Evolutionary conservation across 345 rosid species (phyloP).

Genomic region (Geranium rotundifolium): DNA sequence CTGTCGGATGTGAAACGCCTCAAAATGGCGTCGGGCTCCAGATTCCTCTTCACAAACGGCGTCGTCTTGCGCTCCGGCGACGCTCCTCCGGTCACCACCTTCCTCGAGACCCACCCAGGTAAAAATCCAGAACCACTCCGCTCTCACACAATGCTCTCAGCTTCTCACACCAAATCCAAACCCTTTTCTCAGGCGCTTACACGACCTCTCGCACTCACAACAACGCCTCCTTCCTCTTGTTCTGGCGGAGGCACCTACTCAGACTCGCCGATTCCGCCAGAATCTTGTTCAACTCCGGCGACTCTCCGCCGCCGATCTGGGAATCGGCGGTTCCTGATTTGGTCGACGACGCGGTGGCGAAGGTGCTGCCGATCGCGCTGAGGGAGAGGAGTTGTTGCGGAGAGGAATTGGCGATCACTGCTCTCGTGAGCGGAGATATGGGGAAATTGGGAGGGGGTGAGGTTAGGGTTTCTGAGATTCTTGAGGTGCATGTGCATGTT

Average conservation of each 20-base stretch:
- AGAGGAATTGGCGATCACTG: slow-evolving; percentile 65
- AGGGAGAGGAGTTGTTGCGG: slow-evolving; percentile 24
- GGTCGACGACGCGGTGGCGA: slow-evolving; percentile 34
- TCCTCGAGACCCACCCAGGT: slow-evolving; percentile 62
- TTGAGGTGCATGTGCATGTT: slow-evolving; percentile 57
- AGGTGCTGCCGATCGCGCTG: slow-evolving; percentile 31
- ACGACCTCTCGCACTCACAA: slow-evolving; percentile 68
- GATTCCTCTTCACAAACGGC: slow-evolving; percentile 51
- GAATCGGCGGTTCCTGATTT: slow-evolving; percentile 28
- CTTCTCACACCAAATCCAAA: neutral
- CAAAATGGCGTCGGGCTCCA: slow-evolving; percentile 2
- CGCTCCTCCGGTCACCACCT: slow-evolving; percentile 41
- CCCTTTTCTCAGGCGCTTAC: slow-evolving; percentile 48
- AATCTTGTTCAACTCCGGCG: slow-evolving; percentile 30
- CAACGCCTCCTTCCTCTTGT: slow-evolving; percentile 37
- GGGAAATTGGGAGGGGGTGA: slow-evolving; percentile 23
- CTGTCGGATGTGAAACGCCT: too few species aligned
- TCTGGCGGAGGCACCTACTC: slow-evolving; percentile 59
- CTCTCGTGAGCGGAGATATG: slow-evolving; percentile 50
- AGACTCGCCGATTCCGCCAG: slow-evolving; percentile 47
- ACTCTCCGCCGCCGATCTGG: slow-evolving; percentile 12
- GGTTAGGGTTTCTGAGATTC: slow-evolving; percentile 15
- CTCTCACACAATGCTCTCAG: too few species aligned
- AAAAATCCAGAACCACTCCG: neutral
- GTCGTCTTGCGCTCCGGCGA: slow-evolving; percentile 26